phyloP scores from a whole-genome alignment of 2,329 filamentous ascomycete genomes.

The Penicillium sp. region DNA sequence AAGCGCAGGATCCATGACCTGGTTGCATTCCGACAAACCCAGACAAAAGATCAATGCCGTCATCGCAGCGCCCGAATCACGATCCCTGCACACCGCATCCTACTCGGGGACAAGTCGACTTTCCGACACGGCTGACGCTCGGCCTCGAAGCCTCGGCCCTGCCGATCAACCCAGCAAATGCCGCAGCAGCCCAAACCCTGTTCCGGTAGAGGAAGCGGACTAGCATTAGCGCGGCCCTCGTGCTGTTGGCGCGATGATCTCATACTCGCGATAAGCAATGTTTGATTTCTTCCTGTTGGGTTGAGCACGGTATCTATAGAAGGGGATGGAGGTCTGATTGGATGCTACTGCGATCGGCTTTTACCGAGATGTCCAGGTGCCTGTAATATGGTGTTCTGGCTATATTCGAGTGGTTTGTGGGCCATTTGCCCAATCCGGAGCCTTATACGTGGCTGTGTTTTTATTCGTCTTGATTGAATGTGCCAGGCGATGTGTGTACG shows the following conservation, averaged over 20 bases:
- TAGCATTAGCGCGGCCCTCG: background rate
- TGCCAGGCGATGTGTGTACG: background rate
- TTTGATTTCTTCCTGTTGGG: background rate
- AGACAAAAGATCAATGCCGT: slow-evolving; percentile 4
- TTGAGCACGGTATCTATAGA: background rate
- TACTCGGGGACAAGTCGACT: background rate
- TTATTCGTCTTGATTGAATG: background rate
- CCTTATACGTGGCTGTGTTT: background rate
- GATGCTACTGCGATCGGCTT: background rate
- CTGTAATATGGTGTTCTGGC: background rate
- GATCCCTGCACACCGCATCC: background rate
- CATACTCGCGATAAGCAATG: background rate
- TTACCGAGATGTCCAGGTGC: background rate
- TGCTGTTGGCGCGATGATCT: background rate
- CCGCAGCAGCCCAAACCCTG: background rate
- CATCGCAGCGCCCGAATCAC: background rate
- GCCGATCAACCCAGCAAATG: slow-evolving; percentile 1
- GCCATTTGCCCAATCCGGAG: background rate
- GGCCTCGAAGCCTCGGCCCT: background rate
- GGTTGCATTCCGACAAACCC: slow-evolving; percentile 3
- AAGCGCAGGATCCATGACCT: background rate
- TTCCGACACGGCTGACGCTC: slow-evolving; percentile 3
- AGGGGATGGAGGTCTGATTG: background rate
- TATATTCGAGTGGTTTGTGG: background rate
- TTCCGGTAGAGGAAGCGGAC: background rate